Conservation (phyloP, 768 basidiomycete genomes). For the Calocybe cyanea region DNA sequence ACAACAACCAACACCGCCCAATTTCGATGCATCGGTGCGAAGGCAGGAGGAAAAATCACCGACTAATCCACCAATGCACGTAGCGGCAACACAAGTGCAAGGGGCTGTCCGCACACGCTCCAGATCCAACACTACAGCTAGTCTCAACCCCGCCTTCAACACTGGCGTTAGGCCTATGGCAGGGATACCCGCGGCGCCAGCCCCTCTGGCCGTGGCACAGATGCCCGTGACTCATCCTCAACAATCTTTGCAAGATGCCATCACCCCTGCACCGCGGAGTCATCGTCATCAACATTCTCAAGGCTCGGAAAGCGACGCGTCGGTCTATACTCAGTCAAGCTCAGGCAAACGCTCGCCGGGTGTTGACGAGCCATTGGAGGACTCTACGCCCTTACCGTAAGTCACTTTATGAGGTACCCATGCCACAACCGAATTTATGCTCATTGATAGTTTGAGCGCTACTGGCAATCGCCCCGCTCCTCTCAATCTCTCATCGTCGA, state of each 20-base stretch:
- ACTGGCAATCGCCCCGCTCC: conserved; percentile 25
- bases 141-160: conserved; percentile 4
- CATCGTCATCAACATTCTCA: conserved; percentile 12
- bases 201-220: too few species aligned
- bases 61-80: not conserved
- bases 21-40: not conserved
- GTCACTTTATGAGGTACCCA: not conserved
- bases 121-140: conserved; percentile 15
- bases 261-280: not conserved
- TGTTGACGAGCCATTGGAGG: not conserved
- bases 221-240: too few species aligned
- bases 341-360: conserved; percentile 13
- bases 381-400: not conserved
- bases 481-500: conserved; percentile 18
- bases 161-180: not conserved
- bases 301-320: conserved; percentile 27
- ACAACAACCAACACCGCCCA: not conserved
- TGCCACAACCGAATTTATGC: not conserved
- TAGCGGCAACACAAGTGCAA: not conserved
- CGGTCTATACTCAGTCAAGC: conserved; percentile 33
- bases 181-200: not conserved
- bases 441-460: not conserved
- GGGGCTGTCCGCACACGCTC: not conserved
- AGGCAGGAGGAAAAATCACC: not conserved
- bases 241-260: not conserved